Evolutionary conservation across 2,329 filamentous ascomycete species (phyloP), one percentile per base, ranked within the genome.

Genomic region (Geosmithia flava): DNA sequence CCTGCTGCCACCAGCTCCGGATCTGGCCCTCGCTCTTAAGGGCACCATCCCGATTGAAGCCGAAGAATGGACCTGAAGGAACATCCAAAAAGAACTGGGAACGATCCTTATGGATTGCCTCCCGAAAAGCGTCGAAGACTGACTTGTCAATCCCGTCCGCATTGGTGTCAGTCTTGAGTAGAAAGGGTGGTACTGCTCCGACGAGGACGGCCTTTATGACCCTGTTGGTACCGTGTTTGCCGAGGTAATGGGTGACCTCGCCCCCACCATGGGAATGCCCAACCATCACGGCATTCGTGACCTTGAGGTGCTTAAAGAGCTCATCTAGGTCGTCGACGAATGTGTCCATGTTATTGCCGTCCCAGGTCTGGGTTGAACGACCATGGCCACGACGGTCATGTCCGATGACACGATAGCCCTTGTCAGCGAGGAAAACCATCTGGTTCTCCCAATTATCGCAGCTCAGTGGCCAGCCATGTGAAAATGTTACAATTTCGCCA

Each of bases 1-100:
- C 65, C 53, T 68, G 63, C 50, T 56, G 53, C 58, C 59, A 69
- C 66, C 65, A 69, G 47, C 55, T 61, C 20, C 62, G 55, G 45
- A 68, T 64, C 44, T 63, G 55, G 1, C 65, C 66, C 51, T 68
- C 48, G 52, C 53, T 57, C 30, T 40, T 47, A 27, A 40, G 33
- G 3, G 43, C 54, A 17, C 48, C 49, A 17, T 51, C 52, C 15
- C 56, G 51, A 45, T 58, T 58, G 44, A 80, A 80, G 44, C 82
- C 59, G 20, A 80, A 77, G 42, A 81, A 82, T 46, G 81, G 77
- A 37, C 85, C 81, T 4, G 83, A 79, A 1, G 78, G 80, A 76
- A 83, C 80, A 57, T 80, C 78, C 53, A 81, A 80, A 54, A 83
- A 78, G 3, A 81, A 83, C 23, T 83, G 64, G 19, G 49, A 42